Percentiles rank a stretch among this genome's conserved stretches.
Conservation (phyloP, 805 yeast species). For the Hemisphaericaspora nanyangensis region DNA sequence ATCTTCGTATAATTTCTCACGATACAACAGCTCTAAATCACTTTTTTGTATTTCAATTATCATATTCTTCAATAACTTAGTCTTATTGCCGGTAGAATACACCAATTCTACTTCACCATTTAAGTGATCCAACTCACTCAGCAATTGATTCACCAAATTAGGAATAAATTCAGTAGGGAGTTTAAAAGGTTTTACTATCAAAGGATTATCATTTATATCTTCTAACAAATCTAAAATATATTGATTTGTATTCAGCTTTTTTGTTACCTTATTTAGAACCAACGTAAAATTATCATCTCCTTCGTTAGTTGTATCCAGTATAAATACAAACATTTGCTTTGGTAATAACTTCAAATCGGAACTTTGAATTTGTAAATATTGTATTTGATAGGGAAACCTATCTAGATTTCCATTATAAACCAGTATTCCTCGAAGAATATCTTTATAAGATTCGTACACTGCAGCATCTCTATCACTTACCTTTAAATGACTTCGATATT, state of each 20-base stretch:
- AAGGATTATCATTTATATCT: constrained; percentile 9
- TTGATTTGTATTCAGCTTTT: constrained; percentile 3
- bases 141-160: constrained; percentile 7
- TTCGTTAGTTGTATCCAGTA: not conserved
- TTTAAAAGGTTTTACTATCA: constrained; percentile 7
- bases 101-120: constrained; percentile 5
- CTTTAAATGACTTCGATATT: constrained; percentile 3
- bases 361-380: constrained; percentile 8
- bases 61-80: constrained; percentile 16
- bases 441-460: constrained; percentile 9
- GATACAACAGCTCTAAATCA: constrained; percentile 12
- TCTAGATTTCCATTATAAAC: constrained; percentile 4
- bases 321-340: constrained; percentile 5
- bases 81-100: constrained; percentile 9
- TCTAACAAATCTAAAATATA: constrained; percentile 7
- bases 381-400: constrained; percentile 1
- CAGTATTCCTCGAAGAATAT: constrained; percentile 6
- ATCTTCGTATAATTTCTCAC: constrained; percentile 10
- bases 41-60: constrained; percentile 17
- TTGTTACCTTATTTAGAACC: constrained; percentile 4
- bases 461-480: constrained; percentile 5
- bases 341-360: constrained; percentile 5
- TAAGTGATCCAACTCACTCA: constrained; percentile 1
- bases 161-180: constrained; percentile 6
- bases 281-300: not conserved